Percentiles rank a stretch among this genome's conserved stretches.
Evolutionary conservation across 768 basidiomycete species (phyloP).

Genomic region (Gymnopilus dilepis): DNA sequence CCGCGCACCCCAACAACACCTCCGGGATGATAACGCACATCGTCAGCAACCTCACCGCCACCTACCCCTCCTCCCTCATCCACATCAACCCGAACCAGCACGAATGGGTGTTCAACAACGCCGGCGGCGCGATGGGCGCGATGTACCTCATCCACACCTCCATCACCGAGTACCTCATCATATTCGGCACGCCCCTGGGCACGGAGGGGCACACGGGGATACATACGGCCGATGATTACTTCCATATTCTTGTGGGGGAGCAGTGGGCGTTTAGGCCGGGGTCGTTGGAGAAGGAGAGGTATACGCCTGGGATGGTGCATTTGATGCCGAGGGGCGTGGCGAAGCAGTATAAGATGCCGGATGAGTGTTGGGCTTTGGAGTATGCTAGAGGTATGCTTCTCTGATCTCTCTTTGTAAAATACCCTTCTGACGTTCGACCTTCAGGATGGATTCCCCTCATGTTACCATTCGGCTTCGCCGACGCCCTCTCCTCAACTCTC

Average conservation of each 20-base stretch:
- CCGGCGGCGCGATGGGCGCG: constrained; percentile 96
- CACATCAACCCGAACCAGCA: constrained; percentile 56
- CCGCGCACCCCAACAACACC: constrained; percentile 65
- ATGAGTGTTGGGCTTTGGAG: constrained; percentile 95
- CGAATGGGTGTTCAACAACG: constrained; percentile 97
- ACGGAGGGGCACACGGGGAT: constrained; percentile 96
- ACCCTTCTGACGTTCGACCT: background rate
- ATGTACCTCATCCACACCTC: constrained; percentile 98
- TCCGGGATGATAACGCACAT: constrained; percentile 82
- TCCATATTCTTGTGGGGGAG: constrained; percentile 92
- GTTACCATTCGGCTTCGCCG: constrained; percentile 93
- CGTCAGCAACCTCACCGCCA: constrained; percentile 74
- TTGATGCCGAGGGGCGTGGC: constrained; percentile 79
- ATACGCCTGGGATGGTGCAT: constrained; percentile 85
- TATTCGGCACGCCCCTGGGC: constrained; percentile 95
- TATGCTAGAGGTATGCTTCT: constrained; percentile 80
- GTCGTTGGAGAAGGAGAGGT: constrained; percentile 82
- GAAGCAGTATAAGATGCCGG: constrained; percentile 98
- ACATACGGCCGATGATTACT: constrained; percentile 98
- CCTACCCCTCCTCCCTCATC: constrained; percentile 65
- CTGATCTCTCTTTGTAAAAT: background rate
- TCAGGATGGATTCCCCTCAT: constrained; percentile 97
- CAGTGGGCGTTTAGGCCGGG: constrained; percentile 94
- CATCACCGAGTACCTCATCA: constrained; percentile 96
- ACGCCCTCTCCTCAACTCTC: constrained; percentile 85